A percentile compares a stretch with the other conserved stretches of the same genome.
These are phyloP conservation scores for Pyrenophora tritici-repentis DNA, from an alignment of 2,329 filamentous ascomycete genomes.

Conservation along the genomic window DNA sequence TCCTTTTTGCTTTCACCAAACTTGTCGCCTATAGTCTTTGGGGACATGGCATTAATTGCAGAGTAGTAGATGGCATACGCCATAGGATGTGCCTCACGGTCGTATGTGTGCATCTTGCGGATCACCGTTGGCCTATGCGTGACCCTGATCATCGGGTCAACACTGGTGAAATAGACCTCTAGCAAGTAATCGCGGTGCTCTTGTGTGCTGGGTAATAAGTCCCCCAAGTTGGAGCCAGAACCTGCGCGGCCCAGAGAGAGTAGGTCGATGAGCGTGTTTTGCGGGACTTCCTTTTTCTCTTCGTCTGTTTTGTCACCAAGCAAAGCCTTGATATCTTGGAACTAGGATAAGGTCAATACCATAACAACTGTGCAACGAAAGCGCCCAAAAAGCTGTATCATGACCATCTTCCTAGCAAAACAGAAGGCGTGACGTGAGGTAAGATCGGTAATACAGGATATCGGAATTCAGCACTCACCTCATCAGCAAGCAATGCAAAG, in stretches of 20 bases:
- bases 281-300: slow-evolving; percentile 33
- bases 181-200: slow-evolving; percentile 42
- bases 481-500: slow-evolving; percentile 47
- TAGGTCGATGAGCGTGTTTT: slow-evolving; percentile 39
- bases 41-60: slow-evolving; percentile 42
- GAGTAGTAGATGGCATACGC: slow-evolving; percentile 46
- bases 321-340: slow-evolving; percentile 48
- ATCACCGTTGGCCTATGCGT: slow-evolving; percentile 41
- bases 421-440: neutral
- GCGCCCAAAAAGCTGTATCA: too few species aligned
- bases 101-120: slow-evolving; percentile 35
- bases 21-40: slow-evolving; percentile 35
- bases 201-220: slow-evolving; percentile 37
- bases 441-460: neutral
- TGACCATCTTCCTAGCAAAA: too few species aligned
- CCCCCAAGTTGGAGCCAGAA: slow-evolving; percentile 30
- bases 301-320: slow-evolving; percentile 41
- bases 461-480: slow-evolving; percentile 32
- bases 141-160: slow-evolving; percentile 47
- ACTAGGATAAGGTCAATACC: slow-evolving; percentile 25
- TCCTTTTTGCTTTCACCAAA: slow-evolving; percentile 43
- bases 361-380: neutral
- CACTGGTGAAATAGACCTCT: slow-evolving; percentile 42
- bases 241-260: slow-evolving; percentile 41
- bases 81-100: slow-evolving; percentile 39